Percentiles rank a stretch among this genome's conserved stretches.
These are phyloP conservation scores for Nymphaea colorata DNA, from an alignment of 164 flowering plant species.

Conservation along the genomic window DNA sequence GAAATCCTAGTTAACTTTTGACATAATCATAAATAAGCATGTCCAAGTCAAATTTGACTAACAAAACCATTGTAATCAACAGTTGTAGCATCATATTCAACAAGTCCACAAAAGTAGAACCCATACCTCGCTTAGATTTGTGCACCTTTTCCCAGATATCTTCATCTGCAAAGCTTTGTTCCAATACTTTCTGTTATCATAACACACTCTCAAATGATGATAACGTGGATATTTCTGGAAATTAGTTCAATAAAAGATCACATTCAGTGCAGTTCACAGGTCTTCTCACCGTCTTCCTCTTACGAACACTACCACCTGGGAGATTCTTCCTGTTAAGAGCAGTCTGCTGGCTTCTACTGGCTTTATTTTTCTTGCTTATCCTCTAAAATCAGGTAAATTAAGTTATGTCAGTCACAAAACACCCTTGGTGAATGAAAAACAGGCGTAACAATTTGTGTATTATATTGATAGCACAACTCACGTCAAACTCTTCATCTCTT, in stretches of 20 bases:
- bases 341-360: conserved; percentile 20
- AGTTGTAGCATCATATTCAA: too few relatives aligned
- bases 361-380: conserved; percentile 22
- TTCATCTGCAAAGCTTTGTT: conserved; percentile 10
- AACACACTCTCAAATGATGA: background rate
- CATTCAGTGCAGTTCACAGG: background rate
- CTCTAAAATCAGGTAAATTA: conserved; percentile 5
- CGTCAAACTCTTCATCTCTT: conserved; percentile 23
- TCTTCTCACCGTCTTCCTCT: conserved; percentile 16
- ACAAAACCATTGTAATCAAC: background rate
- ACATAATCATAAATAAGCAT: background rate
- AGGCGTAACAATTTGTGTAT: background rate
- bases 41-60: background rate
- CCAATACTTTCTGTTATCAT: conserved; percentile 16
- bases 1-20: background rate
- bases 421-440: background rate
- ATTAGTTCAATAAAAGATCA: background rate
- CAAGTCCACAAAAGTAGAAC: background rate
- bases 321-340: conserved; percentile 12
- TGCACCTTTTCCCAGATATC: conserved; percentile 10
- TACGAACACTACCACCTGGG: conserved; percentile 7
- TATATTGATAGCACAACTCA: conserved; percentile 4
- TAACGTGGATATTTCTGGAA: background rate
- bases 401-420: background rate
- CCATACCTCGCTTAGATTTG: conserved; percentile 15